A percentile compares a stretch with the other conserved stretches of the same genome.
These are phyloP conservation scores for Gautieria morchelliformis DNA, from an alignment of 768 basidiomycete genomes.

Conservation along the genomic window DNA sequence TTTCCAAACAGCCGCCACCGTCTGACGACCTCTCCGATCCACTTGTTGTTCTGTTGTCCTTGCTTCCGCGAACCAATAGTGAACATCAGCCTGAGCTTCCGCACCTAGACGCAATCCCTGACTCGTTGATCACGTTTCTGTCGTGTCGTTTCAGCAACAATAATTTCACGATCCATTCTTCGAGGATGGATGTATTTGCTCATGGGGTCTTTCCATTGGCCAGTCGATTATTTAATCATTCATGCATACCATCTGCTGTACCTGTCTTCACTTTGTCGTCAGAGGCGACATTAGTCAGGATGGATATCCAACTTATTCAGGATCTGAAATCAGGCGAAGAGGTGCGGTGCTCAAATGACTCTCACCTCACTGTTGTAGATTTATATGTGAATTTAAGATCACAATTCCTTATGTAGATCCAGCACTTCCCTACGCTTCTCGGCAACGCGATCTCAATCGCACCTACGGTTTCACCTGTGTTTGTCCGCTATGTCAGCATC, in stretches of 20 bases:
- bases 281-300: conserved; percentile 27
- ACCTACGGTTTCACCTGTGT: conserved; percentile 59
- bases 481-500: conserved; percentile 46
- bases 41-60: conserved; percentile 30
- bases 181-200: conserved; percentile 43
- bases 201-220: conserved; percentile 72
- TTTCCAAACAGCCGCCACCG: neutral
- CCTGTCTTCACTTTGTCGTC: conserved; percentile 39
- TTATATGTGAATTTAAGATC: conserved; percentile 36
- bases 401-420: conserved; percentile 73
- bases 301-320: conserved; percentile 59
- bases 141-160: conserved; percentile 66
- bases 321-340: conserved; percentile 53
- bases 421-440: conserved; percentile 48
- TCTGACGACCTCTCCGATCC: conserved; percentile 13
- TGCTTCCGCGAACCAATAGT: conserved; percentile 34
- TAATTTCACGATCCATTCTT: conserved; percentile 67
- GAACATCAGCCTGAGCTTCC: conserved; percentile 23
- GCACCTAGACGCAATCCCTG: conserved; percentile 19
- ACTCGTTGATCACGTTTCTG: conserved; percentile 26
- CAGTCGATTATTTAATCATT: conserved; percentile 78
- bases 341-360: conserved; percentile 28
- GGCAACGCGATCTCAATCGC: conserved; percentile 45
- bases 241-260: conserved; percentile 65
- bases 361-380: neutral